These are phyloP conservation scores for Ceratobasidium sp. DNA, from an alignment of 1,284 basidiomycete genomes.

Conservation along the genomic window DNA sequence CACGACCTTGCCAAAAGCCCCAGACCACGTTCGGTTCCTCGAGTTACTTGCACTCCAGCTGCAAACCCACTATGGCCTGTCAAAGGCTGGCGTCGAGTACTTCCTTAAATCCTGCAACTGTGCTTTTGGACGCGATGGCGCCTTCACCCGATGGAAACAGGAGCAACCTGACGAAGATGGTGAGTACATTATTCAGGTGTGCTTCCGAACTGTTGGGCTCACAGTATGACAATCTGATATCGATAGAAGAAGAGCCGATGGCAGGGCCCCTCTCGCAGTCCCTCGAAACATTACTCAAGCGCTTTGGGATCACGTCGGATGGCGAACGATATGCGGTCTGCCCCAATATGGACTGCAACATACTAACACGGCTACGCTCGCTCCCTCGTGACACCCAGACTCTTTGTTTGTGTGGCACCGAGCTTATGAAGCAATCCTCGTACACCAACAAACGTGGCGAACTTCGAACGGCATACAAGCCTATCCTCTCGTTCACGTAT, in stretches of 20 bases:
- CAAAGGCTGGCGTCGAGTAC: background rate
- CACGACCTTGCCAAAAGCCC: background rate
- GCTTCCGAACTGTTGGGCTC: background rate
- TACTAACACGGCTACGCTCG: background rate
- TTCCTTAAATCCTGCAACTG: background rate
- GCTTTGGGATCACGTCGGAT: background rate
- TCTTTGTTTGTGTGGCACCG: background rate
- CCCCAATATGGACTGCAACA: constrained; percentile 6
- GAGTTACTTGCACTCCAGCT: background rate
- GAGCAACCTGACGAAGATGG: background rate
- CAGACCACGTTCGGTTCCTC: background rate
- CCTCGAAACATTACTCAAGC: constrained; percentile 3
- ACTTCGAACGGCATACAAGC: background rate
- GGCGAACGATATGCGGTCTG: background rate
- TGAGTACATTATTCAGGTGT: background rate
- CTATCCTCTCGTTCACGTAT: constrained; percentile 10
- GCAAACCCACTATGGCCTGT: background rate
- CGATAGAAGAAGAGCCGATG: background rate
- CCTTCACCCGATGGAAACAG: background rate
- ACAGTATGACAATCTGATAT: background rate
- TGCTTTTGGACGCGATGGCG: background rate
- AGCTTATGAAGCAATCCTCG: constrained; percentile 1
- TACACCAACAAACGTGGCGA: too few species aligned
- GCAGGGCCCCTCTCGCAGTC: background rate
- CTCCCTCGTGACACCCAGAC: background rate